phyloP scores from a whole-genome alignment of 176 grass and related monocot genomes.

The Triticum timopheevii region DNA sequence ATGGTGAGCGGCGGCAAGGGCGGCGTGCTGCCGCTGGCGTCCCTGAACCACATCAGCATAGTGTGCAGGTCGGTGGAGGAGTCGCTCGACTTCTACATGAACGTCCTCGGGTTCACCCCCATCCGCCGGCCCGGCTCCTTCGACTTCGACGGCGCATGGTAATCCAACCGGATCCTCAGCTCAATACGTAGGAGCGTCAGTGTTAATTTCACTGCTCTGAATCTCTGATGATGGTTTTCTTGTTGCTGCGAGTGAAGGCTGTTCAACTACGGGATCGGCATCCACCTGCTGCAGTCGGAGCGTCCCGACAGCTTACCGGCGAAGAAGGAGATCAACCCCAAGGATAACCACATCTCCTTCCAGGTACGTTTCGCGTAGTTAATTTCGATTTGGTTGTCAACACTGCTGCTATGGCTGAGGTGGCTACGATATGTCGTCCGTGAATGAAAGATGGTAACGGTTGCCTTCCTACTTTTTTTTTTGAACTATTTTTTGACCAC shows the following conservation, averaged over 20 bases:
- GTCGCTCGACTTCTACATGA: constrained; percentile 75
- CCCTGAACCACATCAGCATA: constrained; percentile 88
- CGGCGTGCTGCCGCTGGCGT: constrained; percentile 66
- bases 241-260: constrained; percentile 39
- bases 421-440: too few relatives aligned
- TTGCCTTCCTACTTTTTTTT: background rate
- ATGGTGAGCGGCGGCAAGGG: background rate
- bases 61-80: constrained; percentile 66
- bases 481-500: too few relatives aligned
- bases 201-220: background rate
- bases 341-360: constrained; percentile 96
- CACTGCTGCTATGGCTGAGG: background rate
- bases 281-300: constrained; percentile 77
- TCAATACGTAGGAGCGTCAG: too few relatives aligned
- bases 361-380: constrained; percentile 40
- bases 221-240: background rate
- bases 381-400: background rate
- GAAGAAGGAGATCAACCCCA: constrained; percentile 84
- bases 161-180: background rate
- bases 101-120: constrained; percentile 75
- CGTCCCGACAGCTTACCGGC: constrained; percentile 49
- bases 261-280: constrained; percentile 89
- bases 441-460: background rate
- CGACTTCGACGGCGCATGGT: constrained; percentile 86
- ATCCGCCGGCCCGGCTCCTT: constrained; percentile 69